phyloP scores from a whole-genome alignment of 129 eudicot genomes.

The Kitagawia praeruptora region DNA sequence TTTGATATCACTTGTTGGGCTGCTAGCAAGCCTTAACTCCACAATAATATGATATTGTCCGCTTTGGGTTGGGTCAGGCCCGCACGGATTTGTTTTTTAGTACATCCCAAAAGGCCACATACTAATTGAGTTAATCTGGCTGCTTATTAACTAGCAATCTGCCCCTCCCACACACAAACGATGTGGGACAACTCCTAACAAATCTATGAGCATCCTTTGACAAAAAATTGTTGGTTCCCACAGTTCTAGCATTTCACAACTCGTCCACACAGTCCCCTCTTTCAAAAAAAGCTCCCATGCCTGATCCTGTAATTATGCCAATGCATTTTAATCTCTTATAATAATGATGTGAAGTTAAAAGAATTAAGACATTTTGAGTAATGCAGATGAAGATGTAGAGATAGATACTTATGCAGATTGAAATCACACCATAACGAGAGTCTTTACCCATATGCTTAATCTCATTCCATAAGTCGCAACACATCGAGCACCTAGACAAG shows the following conservation, averaged over 20 bases:
- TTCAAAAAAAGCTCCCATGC: constrained; percentile 75
- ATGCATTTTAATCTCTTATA: neutral
- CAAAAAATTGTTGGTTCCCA: neutral
- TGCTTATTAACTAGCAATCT: too few species aligned
- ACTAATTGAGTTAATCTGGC: too few species aligned
- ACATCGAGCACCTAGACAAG: constrained; percentile 53
- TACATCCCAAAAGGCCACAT: too few species aligned
- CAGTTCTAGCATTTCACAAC: constrained; percentile 4
- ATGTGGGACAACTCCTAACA: too few species aligned
- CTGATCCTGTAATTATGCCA: constrained; percentile 31
- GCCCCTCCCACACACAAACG: too few species aligned
- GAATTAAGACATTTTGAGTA: neutral
- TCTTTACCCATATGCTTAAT: constrained; percentile 64
- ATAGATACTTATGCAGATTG: constrained; percentile 62
- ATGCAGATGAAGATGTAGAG: neutral
- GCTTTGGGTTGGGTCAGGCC: too few species aligned
- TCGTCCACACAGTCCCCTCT: constrained; percentile 38
- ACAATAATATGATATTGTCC: too few species aligned
- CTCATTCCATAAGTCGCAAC: constrained; percentile 59
- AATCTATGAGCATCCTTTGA: constrained; percentile 3
- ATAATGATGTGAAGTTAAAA: neutral
- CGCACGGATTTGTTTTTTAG: too few species aligned
- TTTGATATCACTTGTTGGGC: too few species aligned
- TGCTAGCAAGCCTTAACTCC: too few species aligned
- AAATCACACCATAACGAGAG: constrained; percentile 58